Conservation (phyloP, 2,329 filamentous ascomycete species). For the Rutstroemia sp. region DNA sequence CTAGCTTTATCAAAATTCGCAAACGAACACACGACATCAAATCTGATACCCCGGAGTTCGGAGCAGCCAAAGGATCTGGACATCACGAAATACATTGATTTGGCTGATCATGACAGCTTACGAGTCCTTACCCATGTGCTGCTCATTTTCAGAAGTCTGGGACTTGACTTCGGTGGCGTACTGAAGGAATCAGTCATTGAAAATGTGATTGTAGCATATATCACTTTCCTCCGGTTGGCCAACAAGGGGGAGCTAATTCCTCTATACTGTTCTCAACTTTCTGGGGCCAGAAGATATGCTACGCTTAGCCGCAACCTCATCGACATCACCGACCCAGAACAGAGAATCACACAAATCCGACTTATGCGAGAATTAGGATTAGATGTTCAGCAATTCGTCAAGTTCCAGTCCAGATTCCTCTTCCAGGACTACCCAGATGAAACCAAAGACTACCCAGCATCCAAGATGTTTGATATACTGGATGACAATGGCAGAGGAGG, state of each 20-base stretch:
- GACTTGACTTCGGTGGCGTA: slow-evolving; percentile 38
- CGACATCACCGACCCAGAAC: slow-evolving; percentile 56
- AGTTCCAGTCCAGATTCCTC: slow-evolving; percentile 53
- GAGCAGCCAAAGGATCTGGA: slow-evolving; percentile 31
- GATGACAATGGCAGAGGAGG: slow-evolving; percentile 40
- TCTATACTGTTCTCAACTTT: slow-evolving; percentile 77
- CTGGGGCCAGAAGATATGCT: slow-evolving; percentile 54
- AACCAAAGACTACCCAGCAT: slow-evolving; percentile 32
- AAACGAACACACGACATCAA: slow-evolving; percentile 37
- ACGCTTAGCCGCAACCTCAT: slow-evolving; percentile 72
- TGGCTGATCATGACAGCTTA: slow-evolving; percentile 55
- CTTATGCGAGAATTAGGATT: slow-evolving; percentile 71
- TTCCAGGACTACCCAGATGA: slow-evolving; percentile 42
- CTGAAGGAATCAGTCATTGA: slow-evolving; percentile 41
- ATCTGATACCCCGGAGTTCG: slow-evolving; percentile 35
- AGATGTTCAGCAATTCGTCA: slow-evolving; percentile 65
- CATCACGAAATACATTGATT: slow-evolving; percentile 42
- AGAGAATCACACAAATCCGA: slow-evolving; percentile 61
- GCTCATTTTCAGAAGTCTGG: slow-evolving; percentile 57
- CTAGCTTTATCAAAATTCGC: slow-evolving; percentile 41
- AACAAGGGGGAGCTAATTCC: slow-evolving; percentile 74
- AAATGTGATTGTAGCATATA: slow-evolving; percentile 74
- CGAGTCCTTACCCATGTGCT: slow-evolving; percentile 65
- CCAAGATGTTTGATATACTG: slow-evolving; percentile 44
- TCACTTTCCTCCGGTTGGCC: slow-evolving; percentile 66